Base-by-base conservation (phyloP, 139 green algal genomes). In the Pseudopediastrum boryanum region DNA sequence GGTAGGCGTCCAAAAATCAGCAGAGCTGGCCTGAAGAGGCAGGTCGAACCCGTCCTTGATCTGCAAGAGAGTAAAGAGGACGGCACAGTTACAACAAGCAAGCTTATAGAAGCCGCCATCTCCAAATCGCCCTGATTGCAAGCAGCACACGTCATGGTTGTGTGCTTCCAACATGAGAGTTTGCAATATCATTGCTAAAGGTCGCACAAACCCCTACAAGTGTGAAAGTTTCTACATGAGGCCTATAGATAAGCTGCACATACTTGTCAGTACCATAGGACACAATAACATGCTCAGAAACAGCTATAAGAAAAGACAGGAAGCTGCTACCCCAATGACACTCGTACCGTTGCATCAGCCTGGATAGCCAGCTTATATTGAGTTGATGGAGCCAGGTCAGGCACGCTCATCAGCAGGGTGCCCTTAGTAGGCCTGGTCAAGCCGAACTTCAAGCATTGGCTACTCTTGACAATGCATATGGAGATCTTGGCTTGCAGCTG, bases 11-110 rank as follows among this genome's bases (percentile, higher is more conserved):
- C 80, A 85, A 41, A 74, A 85, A 2, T 29, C 51, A 6, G 51
- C 73, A 13, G 4, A 33, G 29, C 54, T 79, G 51, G 66, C 38
- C 77, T 83, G 38, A 23, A 86, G 59, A 3, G 75, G 61, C 42
- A 86, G 68, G n/a, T 69, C 75, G 76, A 86, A 86, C 27, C 68
- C 81, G 50, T 86, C 81, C 43, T 66, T 77, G 3, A 85, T 31
- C 71, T 69, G 70, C 69, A 65, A 5, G 48, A 51, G 35, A 51
- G 31, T 19, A 44, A 2, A 70, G 6, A 1, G 33, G 27, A 1
- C 7, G 9, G 35, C 31, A 69, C 7, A 64, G 54, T 29, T 21
- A 4, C 54, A 64, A 13, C 54, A 64, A 7, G 25, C 27, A 3
- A 4, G 33, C 54, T 36, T 33, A n/a, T n/a, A n/a, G n/a, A n/a